These are phyloP conservation scores for Myxozyma melibiosi DNA, from an alignment of 805 yeast species.

Conservation along the genomic window DNA sequence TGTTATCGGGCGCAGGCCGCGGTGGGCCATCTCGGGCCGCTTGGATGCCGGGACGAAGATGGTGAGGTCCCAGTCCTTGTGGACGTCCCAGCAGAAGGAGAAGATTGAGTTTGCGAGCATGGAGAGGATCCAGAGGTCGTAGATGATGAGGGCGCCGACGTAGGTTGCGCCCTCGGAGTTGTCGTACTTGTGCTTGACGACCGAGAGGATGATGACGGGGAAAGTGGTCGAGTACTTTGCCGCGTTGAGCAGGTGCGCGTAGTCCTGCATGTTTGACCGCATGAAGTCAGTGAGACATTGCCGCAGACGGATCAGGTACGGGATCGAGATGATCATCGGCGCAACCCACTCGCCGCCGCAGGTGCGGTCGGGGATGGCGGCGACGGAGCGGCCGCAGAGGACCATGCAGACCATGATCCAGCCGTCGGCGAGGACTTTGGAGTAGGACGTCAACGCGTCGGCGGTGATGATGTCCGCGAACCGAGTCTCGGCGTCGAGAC, in stretches of 20 bases:
- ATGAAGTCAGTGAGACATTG: slow-evolving; percentile 79
- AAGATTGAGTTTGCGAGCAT: slow-evolving; percentile 70
- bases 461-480: slow-evolving; percentile 80
- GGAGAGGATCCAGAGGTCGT: slow-evolving; percentile 39
- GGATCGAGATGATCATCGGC: slow-evolving; percentile 50
- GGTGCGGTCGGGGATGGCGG: slow-evolving; percentile 40
- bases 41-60: slow-evolving; percentile 45
- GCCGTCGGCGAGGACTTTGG: slow-evolving; percentile 74
- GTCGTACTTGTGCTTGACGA: slow-evolving; percentile 34
- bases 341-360: slow-evolving; percentile 45
- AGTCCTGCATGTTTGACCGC: slow-evolving; percentile 42
- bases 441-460: slow-evolving; percentile 82
- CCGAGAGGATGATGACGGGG: slow-evolving; percentile 51
- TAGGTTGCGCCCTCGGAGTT: slow-evolving; percentile 17
- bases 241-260: slow-evolving; percentile 66
- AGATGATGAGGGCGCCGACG: slow-evolving; percentile 9
- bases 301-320: slow-evolving; percentile 71
- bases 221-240: slow-evolving; percentile 70
- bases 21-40: not conserved
- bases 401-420: slow-evolving; percentile 56
- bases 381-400: slow-evolving; percentile 43
- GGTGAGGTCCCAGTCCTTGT: slow-evolving; percentile 82
- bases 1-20: slow-evolving; percentile 36
- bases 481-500: slow-evolving; percentile 58
- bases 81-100: slow-evolving; percentile 86